These are phyloP conservation scores for Ustilago trichophora DNA, from an alignment of 1,284 basidiomycete species.

Conservation along the genomic window DNA sequence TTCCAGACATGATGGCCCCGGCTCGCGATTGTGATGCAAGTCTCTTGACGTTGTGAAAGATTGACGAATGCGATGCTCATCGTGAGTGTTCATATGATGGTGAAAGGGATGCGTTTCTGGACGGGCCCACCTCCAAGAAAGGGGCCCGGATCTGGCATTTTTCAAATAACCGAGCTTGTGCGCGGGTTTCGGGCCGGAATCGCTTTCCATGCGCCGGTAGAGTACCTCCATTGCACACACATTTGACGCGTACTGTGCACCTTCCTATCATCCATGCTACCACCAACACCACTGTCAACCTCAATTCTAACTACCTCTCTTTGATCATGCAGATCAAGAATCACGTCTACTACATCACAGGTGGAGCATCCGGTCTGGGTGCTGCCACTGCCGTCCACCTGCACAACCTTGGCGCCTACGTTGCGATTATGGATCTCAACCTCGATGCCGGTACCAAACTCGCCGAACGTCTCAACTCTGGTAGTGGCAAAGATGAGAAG, in stretches of 20 bases:
- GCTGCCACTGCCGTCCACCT: constrained; percentile 54
- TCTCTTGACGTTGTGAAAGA: too few relatives aligned
- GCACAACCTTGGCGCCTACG: constrained; percentile 49
- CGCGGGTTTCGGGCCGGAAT: not conserved
- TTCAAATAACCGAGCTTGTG: not conserved
- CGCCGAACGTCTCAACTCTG: too few relatives aligned
- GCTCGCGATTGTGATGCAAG: too few relatives aligned
- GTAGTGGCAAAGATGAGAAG: too few relatives aligned
- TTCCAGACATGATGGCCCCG: too few relatives aligned
- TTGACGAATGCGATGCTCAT: too few relatives aligned
- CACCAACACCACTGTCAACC: too few relatives aligned
- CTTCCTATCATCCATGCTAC: not conserved
- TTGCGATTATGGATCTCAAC: constrained; percentile 59
- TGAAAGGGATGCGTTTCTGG: too few relatives aligned
- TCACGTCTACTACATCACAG: constrained; percentile 56
- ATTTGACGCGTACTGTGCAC: too few relatives aligned
- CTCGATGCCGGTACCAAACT: constrained; percentile 34
- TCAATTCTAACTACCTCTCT: too few relatives aligned
- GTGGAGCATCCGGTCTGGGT: constrained; percentile 64
- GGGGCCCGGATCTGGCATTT: not conserved
- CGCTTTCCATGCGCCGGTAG: not conserved
- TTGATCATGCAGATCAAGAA: constrained; percentile 61
- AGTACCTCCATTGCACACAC: not conserved
- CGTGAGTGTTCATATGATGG: too few relatives aligned
- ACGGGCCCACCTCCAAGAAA: too few relatives aligned